phyloP scores from a whole-genome alignment of 345 rosid genomes.

The Aurinia saxatilis region DNA sequence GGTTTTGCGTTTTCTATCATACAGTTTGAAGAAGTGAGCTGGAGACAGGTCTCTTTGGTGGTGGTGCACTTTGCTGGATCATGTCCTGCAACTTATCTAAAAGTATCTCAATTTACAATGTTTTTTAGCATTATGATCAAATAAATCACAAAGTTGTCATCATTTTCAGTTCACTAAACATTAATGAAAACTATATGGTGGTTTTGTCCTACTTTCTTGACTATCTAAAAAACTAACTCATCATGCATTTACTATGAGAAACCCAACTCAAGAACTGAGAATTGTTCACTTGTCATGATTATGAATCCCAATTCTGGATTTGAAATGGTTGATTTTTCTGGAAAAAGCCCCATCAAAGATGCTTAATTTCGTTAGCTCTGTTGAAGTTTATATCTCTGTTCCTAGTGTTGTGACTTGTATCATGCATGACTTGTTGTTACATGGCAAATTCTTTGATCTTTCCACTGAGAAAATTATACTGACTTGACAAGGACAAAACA shows the following conservation, averaged over 20 bases:
- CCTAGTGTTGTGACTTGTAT: neutral
- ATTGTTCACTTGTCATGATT: neutral
- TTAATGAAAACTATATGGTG: neutral
- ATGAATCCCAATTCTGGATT: neutral
- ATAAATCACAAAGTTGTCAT: conserved; percentile 6
- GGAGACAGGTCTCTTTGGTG: neutral
- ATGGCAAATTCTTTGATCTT: neutral
- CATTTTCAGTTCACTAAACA: neutral
- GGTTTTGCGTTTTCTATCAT: neutral
- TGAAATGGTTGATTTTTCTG: too few species aligned
- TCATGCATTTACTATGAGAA: neutral
- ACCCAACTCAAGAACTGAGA: neutral
- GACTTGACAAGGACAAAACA: neutral
- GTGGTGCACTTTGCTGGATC: neutral
- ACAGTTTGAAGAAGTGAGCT: conserved; percentile 19
- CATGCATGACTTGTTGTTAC: neutral
- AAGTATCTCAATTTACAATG: neutral
- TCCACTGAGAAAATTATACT: neutral
- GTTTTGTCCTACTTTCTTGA: neutral
- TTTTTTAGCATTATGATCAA: neutral
- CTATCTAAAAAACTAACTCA: neutral
- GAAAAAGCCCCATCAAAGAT: too few species aligned
- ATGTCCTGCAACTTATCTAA: neutral
- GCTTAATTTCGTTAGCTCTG: too few species aligned
- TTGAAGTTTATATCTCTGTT: too few species aligned